Conservation (phyloP, 129 eudicot species). For the Heracleum sosnowskyi region DNA sequence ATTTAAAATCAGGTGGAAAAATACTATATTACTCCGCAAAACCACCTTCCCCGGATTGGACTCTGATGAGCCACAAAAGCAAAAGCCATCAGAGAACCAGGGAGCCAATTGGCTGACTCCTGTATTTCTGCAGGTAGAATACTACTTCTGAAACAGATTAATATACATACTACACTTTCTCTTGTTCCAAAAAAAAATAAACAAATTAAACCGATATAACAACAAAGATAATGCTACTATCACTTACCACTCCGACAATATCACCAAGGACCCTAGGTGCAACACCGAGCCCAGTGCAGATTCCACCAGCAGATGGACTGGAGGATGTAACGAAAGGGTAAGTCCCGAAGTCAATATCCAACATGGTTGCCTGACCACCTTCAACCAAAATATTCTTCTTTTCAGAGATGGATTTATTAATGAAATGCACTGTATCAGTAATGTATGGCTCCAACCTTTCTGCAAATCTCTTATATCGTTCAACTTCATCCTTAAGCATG, state of each 20-base stretch:
- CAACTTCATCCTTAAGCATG: slow-evolving; percentile 83
- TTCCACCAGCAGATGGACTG: slow-evolving; percentile 98
- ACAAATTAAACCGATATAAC: not conserved
- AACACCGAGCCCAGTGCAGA: slow-evolving; percentile 96
- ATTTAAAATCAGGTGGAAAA: no score
- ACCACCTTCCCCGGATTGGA: not conserved
- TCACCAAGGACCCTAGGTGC: slow-evolving; percentile 94
- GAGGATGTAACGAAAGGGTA: slow-evolving; percentile 96
- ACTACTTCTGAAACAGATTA: not conserved
- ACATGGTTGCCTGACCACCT: slow-evolving; percentile 99
- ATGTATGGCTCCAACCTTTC: slow-evolving; percentile 90
- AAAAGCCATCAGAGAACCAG: not conserved
- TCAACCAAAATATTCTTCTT: slow-evolving; percentile 83
- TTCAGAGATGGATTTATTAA: slow-evolving; percentile 62
- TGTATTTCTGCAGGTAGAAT: not conserved
- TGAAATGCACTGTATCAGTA: slow-evolving; percentile 78
- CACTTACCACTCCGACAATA: slow-evolving; percentile 86
- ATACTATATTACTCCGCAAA: not conserved
- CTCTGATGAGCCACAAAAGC: not conserved
- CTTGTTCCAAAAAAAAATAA: no score
- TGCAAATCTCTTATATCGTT: slow-evolving; percentile 67
- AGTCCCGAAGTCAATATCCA: slow-evolving; percentile 97
- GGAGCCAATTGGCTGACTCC: not conserved
- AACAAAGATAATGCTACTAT: slow-evolving; percentile 1
- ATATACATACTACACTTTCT: not conserved